These are phyloP conservation scores for Trypethelium eluteriae DNA, from an alignment of 495 filamentous ascomycete genomes.

Conservation along the genomic window DNA sequence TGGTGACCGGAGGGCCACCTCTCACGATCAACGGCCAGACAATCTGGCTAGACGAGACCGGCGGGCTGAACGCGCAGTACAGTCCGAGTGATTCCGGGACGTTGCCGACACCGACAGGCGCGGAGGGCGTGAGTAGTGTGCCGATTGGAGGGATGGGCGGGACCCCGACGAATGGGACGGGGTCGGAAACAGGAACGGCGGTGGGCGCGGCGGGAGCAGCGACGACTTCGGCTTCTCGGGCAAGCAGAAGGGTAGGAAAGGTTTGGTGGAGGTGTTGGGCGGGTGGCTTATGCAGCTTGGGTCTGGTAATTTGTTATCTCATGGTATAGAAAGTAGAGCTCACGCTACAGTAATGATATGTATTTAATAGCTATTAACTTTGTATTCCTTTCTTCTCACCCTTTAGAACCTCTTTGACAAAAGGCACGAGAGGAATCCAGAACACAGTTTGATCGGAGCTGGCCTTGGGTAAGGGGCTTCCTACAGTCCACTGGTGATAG, in stretches of 20 bases:
- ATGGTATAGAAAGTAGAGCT: not conserved
- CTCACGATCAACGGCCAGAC: not conserved
- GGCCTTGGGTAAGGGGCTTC: too few relatives aligned
- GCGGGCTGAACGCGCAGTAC: slow-evolving; percentile 4
- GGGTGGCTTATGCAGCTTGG: not conserved
- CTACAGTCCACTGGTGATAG: too few relatives aligned
- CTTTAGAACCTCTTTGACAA: too few relatives aligned
- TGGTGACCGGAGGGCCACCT: not conserved
- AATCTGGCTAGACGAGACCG: not conserved
- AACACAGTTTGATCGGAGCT: too few relatives aligned
- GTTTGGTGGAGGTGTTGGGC: not conserved
- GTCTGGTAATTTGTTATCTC: not conserved
- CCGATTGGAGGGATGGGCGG: slow-evolving; percentile 3
- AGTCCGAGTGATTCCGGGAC: not conserved
- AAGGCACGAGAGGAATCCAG: too few relatives aligned
- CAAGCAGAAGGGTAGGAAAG: not conserved
- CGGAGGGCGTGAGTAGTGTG: not conserved
- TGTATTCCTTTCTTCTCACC: too few relatives aligned
- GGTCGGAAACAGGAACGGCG: not conserved
- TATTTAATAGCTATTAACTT: not conserved
- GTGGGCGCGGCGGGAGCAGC: not conserved
- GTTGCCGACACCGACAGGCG: not conserved
- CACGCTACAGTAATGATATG: not conserved
- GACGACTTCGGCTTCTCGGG: not conserved
- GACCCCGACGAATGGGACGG: too few relatives aligned